phyloP scores from a whole-genome alignment of 2,329 filamentous ascomycete genomes.

The Fusarium vanettenii region DNA sequence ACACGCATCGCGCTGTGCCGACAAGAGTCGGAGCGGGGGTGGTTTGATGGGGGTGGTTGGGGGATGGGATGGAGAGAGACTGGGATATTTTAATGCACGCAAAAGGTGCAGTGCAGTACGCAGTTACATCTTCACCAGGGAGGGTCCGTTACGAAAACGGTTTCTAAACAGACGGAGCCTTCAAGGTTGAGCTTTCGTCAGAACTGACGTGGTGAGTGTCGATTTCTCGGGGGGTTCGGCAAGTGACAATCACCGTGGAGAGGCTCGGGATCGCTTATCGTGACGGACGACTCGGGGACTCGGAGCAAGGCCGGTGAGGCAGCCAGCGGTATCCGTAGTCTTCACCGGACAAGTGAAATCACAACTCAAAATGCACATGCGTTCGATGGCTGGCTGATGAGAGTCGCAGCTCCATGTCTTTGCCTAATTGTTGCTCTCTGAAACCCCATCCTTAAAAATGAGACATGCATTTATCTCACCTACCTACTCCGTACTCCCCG shows the following conservation, averaged over 20 bases:
- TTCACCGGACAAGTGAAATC: neutral
- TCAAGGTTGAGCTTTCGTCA: neutral
- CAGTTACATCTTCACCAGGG: neutral
- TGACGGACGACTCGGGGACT: slow-evolving; percentile 16
- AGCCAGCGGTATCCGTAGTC: neutral
- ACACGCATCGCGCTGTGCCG: neutral
- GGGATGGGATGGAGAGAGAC: no score
- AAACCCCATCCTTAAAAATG: neutral
- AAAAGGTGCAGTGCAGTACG: neutral
- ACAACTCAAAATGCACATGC: neutral
- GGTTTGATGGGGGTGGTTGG: neutral
- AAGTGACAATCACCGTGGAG: neutral
- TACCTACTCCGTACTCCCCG: neutral
- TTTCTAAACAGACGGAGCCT: neutral
- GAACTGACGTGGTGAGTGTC: neutral
- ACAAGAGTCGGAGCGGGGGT: neutral
- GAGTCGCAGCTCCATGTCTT: neutral
- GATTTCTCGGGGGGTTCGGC: neutral
- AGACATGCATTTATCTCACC: neutral
- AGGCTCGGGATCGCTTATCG: neutral
- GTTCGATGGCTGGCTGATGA: neutral
- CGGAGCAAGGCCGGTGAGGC: slow-evolving; percentile 16
- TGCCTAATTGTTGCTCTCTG: neutral
- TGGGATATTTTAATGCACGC: neutral
- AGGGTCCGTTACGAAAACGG: neutral